Base-by-base conservation (phyloP, 2,329 filamentous ascomycete species). In the Metarhizium album region DNA sequence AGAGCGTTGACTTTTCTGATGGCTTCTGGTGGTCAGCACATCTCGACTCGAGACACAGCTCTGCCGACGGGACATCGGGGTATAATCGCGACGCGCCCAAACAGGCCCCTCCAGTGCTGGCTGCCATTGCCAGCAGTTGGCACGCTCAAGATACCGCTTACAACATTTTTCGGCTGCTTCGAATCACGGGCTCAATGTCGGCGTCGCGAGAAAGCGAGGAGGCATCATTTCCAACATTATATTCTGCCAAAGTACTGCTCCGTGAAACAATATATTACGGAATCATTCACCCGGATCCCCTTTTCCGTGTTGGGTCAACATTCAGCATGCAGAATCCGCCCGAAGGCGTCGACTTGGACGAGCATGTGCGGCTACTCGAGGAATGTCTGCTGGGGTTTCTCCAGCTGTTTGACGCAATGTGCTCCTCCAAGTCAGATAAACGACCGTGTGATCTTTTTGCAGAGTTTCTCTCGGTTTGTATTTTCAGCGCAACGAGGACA, bases 21-120 rank as follows among this genome's bases (percentile, higher is more conserved):
- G 70, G 69, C 2, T 80, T 81, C 57, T 81, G 78, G 78, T 78
- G 75, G 74, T 75, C 72, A 16, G 75, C 77, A 46, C 72, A 78
- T 54, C 61, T 75, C 23, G 70, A 62, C 42, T 53, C 61, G n/a
- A 54, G 53, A 40, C 58, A 59, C 45, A 58, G 58, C n/a, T 49
- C 57, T 24, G 50, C 53, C 20, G 49, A 59, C 20, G 48, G 43
- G 23, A 49, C 53, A 13, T 47, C 50, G 7, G 57, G 58, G 4
- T 48, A 52, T 18, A 52, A 45, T 46, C 52, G 64, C 51, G 68
- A 72, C 2, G 59, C 67, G 2, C 59, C 67, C 11, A 66, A 70
- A 13, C 65, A 69, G 27, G 63, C 73, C 6, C 74, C 78, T 0
- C 75, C 76, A 0, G 67, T 77, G 2, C 63, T 82, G 5, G 68